phyloP scores from a whole-genome alignment of 768 basidiomycete genomes.

The Trametes coccinea region DNA sequence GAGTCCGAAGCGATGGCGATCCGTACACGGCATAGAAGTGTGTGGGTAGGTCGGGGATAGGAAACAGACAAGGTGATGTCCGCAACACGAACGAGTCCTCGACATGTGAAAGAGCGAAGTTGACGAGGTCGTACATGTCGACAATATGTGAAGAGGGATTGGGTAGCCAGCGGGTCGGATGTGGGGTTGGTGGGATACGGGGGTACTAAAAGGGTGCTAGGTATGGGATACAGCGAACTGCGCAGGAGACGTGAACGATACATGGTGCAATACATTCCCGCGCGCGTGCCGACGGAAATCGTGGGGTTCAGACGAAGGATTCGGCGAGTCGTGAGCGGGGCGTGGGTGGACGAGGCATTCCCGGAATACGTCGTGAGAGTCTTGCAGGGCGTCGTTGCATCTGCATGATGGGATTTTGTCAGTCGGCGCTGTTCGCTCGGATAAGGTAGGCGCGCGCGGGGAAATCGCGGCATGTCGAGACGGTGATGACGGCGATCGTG shows the following conservation, averaged over 20 bases:
- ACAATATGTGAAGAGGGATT: background rate
- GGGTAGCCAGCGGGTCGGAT: background rate
- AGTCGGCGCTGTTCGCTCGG: background rate
- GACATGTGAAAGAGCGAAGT: background rate
- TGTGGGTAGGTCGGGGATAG: background rate
- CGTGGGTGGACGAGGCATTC: conserved; percentile 24
- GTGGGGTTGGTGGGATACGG: background rate
- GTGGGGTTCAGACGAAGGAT: conserved; percentile 12
- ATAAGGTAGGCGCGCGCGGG: background rate
- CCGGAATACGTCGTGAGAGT: conserved; percentile 26
- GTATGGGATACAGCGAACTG: conserved; percentile 11
- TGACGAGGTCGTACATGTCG: background rate
- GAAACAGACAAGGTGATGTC: too few relatives aligned
- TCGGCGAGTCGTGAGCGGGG: conserved; percentile 28
- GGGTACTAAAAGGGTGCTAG: background rate
- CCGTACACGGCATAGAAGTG: background rate
- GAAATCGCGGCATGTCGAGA: background rate
- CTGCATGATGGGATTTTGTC: conserved; percentile 4
- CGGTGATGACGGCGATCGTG: background rate
- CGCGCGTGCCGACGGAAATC: background rate
- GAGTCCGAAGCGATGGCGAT: too few relatives aligned
- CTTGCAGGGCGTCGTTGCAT: conserved; percentile 26
- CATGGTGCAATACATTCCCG: conserved; percentile 14
- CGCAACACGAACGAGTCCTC: background rate
- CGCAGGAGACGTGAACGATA: conserved; percentile 10